A percentile compares a stretch with the other conserved stretches of the same genome.
Evolutionary conservation across 1,139 yeast genomes (phyloP).

Genomic region (Blastobotrys apis): DNA sequence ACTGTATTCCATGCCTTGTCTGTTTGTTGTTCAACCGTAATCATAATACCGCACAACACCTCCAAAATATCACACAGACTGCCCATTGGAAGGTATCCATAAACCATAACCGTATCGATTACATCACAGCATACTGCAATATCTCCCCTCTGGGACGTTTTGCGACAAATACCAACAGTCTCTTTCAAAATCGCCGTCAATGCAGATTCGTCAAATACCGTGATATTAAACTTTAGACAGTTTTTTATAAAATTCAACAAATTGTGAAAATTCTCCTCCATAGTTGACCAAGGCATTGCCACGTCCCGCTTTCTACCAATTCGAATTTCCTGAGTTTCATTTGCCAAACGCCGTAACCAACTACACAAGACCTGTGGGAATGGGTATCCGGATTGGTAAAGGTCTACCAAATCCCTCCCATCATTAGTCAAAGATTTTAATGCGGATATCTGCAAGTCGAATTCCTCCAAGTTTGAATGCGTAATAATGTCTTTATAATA

Average conservation of each 20-base stretch:
- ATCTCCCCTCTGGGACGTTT: conserved; percentile 42
- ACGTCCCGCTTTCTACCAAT: conserved; percentile 29
- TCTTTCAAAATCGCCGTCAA: conserved; percentile 38
- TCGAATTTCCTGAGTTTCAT: conserved; percentile 31
- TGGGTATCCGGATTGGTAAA: conserved; percentile 46
- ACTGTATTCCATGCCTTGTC: conserved; percentile 42
- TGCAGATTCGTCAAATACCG: conserved; percentile 43
- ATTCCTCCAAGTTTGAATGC: conserved; percentile 51
- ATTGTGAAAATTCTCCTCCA: conserved; percentile 32
- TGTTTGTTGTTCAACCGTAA: conserved; percentile 39
- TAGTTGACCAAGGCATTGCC: conserved; percentile 30
- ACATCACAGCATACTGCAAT: conserved; percentile 44
- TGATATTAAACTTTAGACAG: conserved; percentile 49
- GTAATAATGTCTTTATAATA: conserved; percentile 58
- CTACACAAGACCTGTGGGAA: conserved; percentile 41
- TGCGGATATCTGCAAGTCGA: conserved; percentile 52
- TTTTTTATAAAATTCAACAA: conserved; percentile 42
- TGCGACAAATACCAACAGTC: conserved; percentile 42
- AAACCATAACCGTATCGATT: conserved; percentile 45
- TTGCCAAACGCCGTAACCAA: conserved; percentile 37
- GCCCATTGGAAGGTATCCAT: conserved; percentile 46
- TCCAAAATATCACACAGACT: conserved; percentile 41
- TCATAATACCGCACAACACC: conserved; percentile 48
- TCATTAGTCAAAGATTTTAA: conserved; percentile 51
- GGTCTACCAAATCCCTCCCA: conserved; percentile 59